Conservation (phyloP, 768 basidiomycete genomes). For the Tephrocybe rancida region DNA sequence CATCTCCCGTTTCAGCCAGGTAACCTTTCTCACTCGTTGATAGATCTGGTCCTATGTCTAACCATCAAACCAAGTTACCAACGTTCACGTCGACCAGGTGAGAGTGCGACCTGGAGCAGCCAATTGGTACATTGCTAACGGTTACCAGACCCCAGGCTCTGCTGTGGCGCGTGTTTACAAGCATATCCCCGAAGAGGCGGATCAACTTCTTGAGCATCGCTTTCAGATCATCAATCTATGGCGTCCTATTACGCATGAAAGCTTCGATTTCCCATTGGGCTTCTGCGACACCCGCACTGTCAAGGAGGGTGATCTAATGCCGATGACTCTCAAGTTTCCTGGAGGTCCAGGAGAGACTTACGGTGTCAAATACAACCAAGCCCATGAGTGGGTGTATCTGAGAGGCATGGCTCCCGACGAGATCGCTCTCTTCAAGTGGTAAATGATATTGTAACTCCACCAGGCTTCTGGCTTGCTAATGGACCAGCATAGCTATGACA, state of each 20-base stretch:
- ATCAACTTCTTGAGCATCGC: conserved; percentile 39
- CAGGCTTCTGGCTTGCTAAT: background rate
- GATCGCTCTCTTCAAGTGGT: conserved; percentile 9
- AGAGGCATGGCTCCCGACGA: conserved; percentile 7
- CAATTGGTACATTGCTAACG: background rate
- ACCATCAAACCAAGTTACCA: background rate
- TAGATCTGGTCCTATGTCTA: background rate
- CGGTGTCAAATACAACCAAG: conserved; percentile 27
- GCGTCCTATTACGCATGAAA: conserved; percentile 49
- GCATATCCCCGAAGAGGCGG: conserved; percentile 30
- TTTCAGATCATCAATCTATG: conserved; percentile 60
- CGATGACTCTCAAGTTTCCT: conserved; percentile 27
- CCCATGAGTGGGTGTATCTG: conserved; percentile 29
- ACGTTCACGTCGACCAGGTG: conserved; percentile 7
- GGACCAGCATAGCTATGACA: conserved; percentile 34
- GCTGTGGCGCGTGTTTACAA: conserved; percentile 8
- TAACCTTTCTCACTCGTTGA: background rate
- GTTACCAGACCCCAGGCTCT: background rate
- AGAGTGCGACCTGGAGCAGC: background rate
- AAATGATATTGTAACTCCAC: background rate
- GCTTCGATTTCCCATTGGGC: conserved; percentile 50
- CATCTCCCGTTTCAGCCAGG: background rate
- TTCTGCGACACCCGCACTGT: conserved; percentile 50
- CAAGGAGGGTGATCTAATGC: conserved; percentile 37
- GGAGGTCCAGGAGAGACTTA: conserved; percentile 34